phyloP scores from a whole-genome alignment of 2,329 filamentous ascomycete genomes.

The Chrysosporium keratinophilum region DNA sequence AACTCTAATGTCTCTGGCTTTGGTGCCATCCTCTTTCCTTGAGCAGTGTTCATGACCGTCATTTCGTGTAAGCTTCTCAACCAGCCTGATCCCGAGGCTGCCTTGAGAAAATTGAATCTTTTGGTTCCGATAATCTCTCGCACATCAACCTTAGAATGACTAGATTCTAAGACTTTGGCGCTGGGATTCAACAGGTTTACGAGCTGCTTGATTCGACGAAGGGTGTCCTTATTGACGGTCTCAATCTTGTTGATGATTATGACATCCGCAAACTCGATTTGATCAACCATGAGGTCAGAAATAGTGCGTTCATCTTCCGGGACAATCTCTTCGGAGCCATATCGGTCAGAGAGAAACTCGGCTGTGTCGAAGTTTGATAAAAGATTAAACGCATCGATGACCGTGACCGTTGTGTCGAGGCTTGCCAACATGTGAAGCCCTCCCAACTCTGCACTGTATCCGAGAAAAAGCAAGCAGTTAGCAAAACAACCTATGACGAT shows the following conservation, averaged over 20 bases:
- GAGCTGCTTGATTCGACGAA: constrained; percentile 42
- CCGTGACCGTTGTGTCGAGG: constrained; percentile 50
- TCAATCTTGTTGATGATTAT: constrained; percentile 62
- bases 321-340: constrained; percentile 48
- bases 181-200: constrained; percentile 55
- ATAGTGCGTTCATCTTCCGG: constrained; percentile 63
- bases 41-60: constrained; percentile 49
- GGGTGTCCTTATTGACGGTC: constrained; percentile 43
- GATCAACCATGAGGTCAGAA: constrained; percentile 60
- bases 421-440: constrained; percentile 56
- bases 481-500: not conserved
- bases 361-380: constrained; percentile 61
- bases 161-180: constrained; percentile 54
- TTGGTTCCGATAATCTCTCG: constrained; percentile 55
- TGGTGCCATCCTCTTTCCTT: constrained; percentile 46
- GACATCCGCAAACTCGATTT: constrained; percentile 64
- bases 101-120: constrained; percentile 54
- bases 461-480: constrained; percentile 15
- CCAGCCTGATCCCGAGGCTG: constrained; percentile 58
- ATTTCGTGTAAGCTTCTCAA: constrained; percentile 59
- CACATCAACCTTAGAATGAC: constrained; percentile 36
- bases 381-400: constrained; percentile 60
- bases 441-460: constrained; percentile 43
- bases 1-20: constrained; percentile 61
- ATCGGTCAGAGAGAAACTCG: constrained; percentile 56